Evolutionary conservation across 768 basidiomycete genomes (phyloP), one percentile per base, ranked within the genome.

Genomic region (Sistotremastrum niveocremeum): DNA sequence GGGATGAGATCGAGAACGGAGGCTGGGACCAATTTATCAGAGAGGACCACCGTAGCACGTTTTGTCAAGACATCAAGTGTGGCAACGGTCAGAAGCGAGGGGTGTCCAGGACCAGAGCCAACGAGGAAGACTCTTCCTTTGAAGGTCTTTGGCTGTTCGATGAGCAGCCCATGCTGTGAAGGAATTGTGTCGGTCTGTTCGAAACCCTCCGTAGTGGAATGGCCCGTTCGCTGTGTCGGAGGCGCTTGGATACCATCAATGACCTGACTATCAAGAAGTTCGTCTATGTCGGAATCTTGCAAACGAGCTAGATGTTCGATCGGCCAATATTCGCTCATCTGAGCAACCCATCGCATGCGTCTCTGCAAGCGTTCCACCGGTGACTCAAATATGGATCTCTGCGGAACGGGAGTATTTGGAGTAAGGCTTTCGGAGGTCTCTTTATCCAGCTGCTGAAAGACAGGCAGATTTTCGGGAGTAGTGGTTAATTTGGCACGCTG

Each of bases 311-410:
- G 72, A 37, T 74, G 77, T 7, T 81, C 72, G 41, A 91, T 69
- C 0, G 89, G 81, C 87, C 90, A 97, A 60, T 95, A 97, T 60
- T 97, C 93, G 69, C 89, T 93, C 54, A 98, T 76, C 59, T 97
- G 94, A 0, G 89, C 81, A 3, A 95, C 81, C 88, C 90, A 97
- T 60, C 82, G 78, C 76, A 95, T 86, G 10, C 84, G 70, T 33
- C 90, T 70, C 47, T 64, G 68, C 44, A 73, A 65, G 28, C 53
- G 51, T 44, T 64, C 62, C 34, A 55, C 52, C 10, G 48, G 53
- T 29, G 59, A 65, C 51, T 83, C 81, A 2, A 51, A 38, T 6
- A 54, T 60, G 7, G 52, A 51, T 37, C 77, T 65, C 41, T 74
- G 66, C 0, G 77, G 72, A 2, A 85, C 79, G 1, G 82, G 84